A percentile compares a stretch with the other conserved stretches of the same genome.
These are phyloP conservation scores for Aspergillaceae sp. DNA, from an alignment of 2,329 filamentous ascomycete species.

Conservation along the genomic window DNA sequence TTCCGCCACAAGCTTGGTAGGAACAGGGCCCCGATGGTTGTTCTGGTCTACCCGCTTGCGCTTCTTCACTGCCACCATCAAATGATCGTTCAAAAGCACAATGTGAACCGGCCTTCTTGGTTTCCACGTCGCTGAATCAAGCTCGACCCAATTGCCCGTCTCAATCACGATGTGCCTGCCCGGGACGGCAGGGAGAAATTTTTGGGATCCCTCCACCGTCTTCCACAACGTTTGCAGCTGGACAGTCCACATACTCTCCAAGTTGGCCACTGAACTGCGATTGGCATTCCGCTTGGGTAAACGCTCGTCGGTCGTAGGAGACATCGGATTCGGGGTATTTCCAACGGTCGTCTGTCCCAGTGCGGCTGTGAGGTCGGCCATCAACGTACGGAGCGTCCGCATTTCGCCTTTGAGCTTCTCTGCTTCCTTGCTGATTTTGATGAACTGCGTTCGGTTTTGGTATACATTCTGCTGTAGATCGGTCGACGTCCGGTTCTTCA, in stretches of 20 bases:
- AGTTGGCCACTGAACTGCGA: conserved; percentile 75
- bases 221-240: conserved; percentile 81
- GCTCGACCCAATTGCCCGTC: conserved; percentile 86
- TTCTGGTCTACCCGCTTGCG: conserved; percentile 73
- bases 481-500: conserved; percentile 67
- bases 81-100: conserved; percentile 86
- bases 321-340: conserved; percentile 48
- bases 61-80: conserved; percentile 83
- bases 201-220: conserved; percentile 94
- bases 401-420: conserved; percentile 97
- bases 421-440: conserved; percentile 98
- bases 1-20: conserved; percentile 78
- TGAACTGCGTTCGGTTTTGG: conserved; percentile 95
- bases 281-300: conserved; percentile 56
- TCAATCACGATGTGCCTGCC: conserved; percentile 93
- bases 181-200: conserved; percentile 81
- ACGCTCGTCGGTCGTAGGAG: conserved; percentile 44
- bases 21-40: conserved; percentile 38
- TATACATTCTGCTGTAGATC: conserved; percentile 94
- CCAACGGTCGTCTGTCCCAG: conserved; percentile 37
- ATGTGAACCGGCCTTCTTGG: conserved; percentile 81
- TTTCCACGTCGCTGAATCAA: conserved; percentile 97
- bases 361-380: conserved; percentile 82
- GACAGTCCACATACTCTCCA: conserved; percentile 59
- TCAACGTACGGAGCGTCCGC: conserved; percentile 78